phyloP scores from a whole-genome alignment of 495 filamentous ascomycete species.

The Bathelium albidoporum region DNA sequence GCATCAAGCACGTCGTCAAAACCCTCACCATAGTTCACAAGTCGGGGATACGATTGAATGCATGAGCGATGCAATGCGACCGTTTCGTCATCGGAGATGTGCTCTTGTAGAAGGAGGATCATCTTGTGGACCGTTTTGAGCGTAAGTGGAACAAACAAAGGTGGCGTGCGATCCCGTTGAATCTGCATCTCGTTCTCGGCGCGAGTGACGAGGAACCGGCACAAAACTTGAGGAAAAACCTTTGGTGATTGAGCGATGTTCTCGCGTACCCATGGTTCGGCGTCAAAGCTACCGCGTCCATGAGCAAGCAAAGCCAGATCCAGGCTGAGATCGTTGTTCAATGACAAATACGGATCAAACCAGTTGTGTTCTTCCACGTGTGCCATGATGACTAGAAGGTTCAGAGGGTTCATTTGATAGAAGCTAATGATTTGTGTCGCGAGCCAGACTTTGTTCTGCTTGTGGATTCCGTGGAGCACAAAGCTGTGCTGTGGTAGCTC shows the following conservation, averaged over 20 bases:
- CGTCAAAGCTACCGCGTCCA: constrained; percentile 64
- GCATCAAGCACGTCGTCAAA: constrained; percentile 81
- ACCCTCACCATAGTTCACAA: constrained; percentile 92
- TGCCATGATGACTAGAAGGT: constrained; percentile 72
- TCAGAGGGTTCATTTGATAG: constrained; percentile 63
- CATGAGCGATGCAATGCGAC: constrained; percentile 68
- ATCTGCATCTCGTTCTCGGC: constrained; percentile 66
- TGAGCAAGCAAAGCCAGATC: constrained; percentile 88
- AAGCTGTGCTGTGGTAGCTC: constrained; percentile 64
- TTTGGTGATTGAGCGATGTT: constrained; percentile 43
- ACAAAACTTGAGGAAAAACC: constrained; percentile 53
- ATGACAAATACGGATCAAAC: constrained; percentile 66
- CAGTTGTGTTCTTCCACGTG: constrained; percentile 67
- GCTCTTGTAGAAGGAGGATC: constrained; percentile 64
- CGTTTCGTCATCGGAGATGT: constrained; percentile 40
- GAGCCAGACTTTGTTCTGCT: constrained; percentile 75
- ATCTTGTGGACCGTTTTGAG: constrained; percentile 78
- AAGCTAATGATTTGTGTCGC: constrained; percentile 64
- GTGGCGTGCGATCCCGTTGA: constrained; percentile 51
- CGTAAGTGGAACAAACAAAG: constrained; percentile 60
- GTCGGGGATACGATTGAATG: constrained; percentile 83
- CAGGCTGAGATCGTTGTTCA: constrained; percentile 70
- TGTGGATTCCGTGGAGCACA: constrained; percentile 81
- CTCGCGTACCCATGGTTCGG: constrained; percentile 69
- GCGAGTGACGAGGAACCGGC: constrained; percentile 71